Evolutionary conservation across 23 red algal species (phyloP), one percentile per base, ranked within the genome.

Genomic region (Gracilariopsis chorda): DNA sequence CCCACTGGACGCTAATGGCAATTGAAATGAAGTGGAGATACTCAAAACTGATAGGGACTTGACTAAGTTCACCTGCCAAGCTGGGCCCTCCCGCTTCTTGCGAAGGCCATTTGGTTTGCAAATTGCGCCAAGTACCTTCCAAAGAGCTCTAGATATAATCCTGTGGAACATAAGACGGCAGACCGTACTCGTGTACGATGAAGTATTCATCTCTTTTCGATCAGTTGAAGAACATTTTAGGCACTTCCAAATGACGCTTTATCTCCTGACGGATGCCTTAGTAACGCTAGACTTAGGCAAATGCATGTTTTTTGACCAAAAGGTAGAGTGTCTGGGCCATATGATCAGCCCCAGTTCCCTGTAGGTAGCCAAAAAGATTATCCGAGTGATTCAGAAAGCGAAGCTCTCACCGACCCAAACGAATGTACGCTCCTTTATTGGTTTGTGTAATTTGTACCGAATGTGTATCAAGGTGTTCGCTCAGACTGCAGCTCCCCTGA

Each of bases 401-500:
- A 34, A 67, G 3, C n/a, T 46, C 19, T 34, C 81, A 33, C 36
- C 2, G 16, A 67, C 81, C n/a, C 59, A 86, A 25, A 86, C 81
- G 10, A 23, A 86, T 3, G 1, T 86, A 17, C 20, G 63, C 4
- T 46, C 24, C 47, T 84, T 84, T 52, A 47, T 84, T 32, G 52
- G 51, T 49, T 12, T 65, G 51, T 84, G 52, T 52, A 84, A 84
- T 59, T 12, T 84, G 14, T 63, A 84, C 36, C 53, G 80, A 34
- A 36, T 51, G 7, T 84, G 63, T 53, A 32, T 84, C 19, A 41
- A 41, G 80, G 47, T 32, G 25, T 64, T 84, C 59, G 42, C 81
- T 2, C 67, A 27, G 21, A 69, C 32, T 1, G 56, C 56, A 32
- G 44, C 59, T 20, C 81, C 81, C 29, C 35, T 86, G 1, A 73